phyloP scores from a whole-genome alignment of 768 basidiomycete species.

The Nevesoporus exiguus region DNA sequence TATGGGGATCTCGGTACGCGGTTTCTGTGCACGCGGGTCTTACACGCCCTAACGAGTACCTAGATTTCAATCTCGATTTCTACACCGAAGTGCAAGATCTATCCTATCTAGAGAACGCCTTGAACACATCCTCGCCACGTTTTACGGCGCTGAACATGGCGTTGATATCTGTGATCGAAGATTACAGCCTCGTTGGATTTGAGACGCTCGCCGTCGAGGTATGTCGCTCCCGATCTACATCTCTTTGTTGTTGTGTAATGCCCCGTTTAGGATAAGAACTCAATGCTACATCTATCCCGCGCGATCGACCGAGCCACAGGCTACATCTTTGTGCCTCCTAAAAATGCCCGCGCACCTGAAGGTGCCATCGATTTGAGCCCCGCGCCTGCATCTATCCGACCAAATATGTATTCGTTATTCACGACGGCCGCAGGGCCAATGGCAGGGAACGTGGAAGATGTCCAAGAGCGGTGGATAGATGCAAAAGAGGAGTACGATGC shows the following conservation, averaged over 20 bases:
- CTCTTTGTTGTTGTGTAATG: not conserved
- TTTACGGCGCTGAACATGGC: conserved; percentile 83
- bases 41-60: not conserved
- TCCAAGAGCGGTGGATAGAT: conserved; percentile 96
- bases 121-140: conserved; percentile 62
- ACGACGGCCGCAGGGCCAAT: conserved; percentile 58
- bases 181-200: conserved; percentile 89
- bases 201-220: conserved; percentile 97
- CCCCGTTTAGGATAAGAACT: conserved; percentile 76
- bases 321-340: conserved; percentile 77
- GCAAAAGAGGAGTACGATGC: conserved; percentile 78
- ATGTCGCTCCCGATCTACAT: conserved; percentile 13
- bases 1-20: conserved; percentile 87
- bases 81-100: conserved; percentile 98
- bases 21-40: not conserved
- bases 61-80: conserved; percentile 96
- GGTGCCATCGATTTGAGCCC: conserved; percentile 30
- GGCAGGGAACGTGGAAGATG: conserved; percentile 59
- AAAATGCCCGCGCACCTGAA: conserved; percentile 30
- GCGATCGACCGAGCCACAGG: conserved; percentile 90
- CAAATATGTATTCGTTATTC: conserved; percentile 68
- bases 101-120: conserved; percentile 75
- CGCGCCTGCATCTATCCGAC: conserved; percentile 41
- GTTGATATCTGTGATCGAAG: conserved; percentile 90
- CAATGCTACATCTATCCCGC: conserved; percentile 86